Evolutionary conservation across 768 basidiomycete species (phyloP), one percentile per base, ranked within the genome.

Genomic region (Rhizopogon salebrosus): DNA sequence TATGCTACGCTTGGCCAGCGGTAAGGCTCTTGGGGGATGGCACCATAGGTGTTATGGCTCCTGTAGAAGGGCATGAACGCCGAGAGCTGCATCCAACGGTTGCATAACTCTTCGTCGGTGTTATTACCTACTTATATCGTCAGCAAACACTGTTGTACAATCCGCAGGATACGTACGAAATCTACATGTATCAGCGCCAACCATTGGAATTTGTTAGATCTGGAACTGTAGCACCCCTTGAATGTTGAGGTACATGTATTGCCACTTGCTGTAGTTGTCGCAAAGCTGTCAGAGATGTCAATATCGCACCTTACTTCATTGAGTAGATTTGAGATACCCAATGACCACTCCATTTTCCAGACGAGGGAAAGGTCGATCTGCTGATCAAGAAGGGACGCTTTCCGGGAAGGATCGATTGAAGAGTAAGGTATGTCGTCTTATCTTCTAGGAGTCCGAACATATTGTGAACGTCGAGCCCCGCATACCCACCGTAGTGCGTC

Each of bases 161-260:
- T 6, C 1, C n/a, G 49, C 10, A 40, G 2, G 26, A 11, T n/a
- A 57, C 62, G 45, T 27, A 67, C 66, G 55, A 54, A 67, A 63
- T 2, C 67, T 64, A 48, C 66, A 67, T 11, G 84, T 82, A 60
- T 92, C 89, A 2, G 88, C 85, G 22, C 89, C 89, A 18, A 90
- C 88, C 71, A 91, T 85, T 0, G 89, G 89, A 54, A 89, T 85
- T 58, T 87, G 84, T 77, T 85, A 91, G 13, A 90, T 69, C 67
- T 89, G 87, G 78, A 91, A 91, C 66, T 90, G 88, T 18, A 92
- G 75, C n/a, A 88, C 71, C 18, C 87, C 87, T 70, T 89, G 80
- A 51, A 91, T 84, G 56, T 75, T 85, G 61, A 78, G 72, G 55
- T 78, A 73, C 75, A 91, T 76, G 68, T 85, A 89, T 45, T 79